phyloP scores from a whole-genome alignment of 305 asterid genomes.

The Solanum hybrid region DNA sequence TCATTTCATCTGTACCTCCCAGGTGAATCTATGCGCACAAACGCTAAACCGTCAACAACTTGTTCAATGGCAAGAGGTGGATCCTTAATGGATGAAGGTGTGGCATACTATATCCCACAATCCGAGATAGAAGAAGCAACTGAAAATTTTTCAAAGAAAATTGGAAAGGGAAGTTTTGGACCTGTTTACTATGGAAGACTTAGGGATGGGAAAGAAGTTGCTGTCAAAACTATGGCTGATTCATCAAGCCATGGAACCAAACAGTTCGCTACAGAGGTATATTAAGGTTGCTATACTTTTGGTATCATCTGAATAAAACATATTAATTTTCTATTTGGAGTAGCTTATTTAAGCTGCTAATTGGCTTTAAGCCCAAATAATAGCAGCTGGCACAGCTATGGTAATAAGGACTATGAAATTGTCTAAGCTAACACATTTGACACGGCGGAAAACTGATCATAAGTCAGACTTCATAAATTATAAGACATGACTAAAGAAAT shows the following conservation, averaged over 20 bases:
- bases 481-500: neutral
- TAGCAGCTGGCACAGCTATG: neutral
- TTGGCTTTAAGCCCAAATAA: neutral
- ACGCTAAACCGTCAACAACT: conserved; percentile 40
- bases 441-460: neutral
- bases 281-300: neutral
- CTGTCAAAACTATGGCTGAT: conserved; percentile 94
- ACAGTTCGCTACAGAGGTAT: conserved; percentile 92
- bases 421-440: neutral
- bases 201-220: conserved; percentile 85
- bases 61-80: conserved; percentile 62
- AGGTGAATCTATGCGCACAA: conserved; percentile 50
- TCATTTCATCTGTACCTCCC: conserved; percentile 12
- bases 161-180: conserved; percentile 95
- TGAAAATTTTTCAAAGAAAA: conserved; percentile 47
- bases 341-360: neutral
- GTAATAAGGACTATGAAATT: neutral
- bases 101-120: conserved; percentile 73
- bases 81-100: conserved; percentile 71
- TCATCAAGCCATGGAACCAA: conserved; percentile 85
- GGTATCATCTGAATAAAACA: neutral
- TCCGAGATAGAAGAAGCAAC: conserved; percentile 78
- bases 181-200: conserved; percentile 87
- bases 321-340: neutral
- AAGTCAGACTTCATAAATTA: neutral